A percentile compares a stretch with the other conserved stretches of the same genome.
Conservation (phyloP, 2,329 filamentous ascomycete genomes). For the Coniella lustricola region DNA sequence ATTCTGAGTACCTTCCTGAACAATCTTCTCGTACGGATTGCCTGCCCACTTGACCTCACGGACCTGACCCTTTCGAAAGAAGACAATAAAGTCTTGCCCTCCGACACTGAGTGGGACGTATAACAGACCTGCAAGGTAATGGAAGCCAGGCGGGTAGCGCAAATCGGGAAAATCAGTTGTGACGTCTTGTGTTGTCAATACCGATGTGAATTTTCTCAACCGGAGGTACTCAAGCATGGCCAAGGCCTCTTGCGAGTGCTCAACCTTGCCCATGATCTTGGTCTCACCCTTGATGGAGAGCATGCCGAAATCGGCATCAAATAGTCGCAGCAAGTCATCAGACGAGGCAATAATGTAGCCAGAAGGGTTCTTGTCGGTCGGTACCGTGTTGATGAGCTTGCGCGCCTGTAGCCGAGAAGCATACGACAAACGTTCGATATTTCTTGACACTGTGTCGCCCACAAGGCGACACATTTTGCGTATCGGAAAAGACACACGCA, state of each 20-base stretch:
- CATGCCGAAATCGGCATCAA: slow-evolving; percentile 81
- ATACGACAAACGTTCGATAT: slow-evolving; percentile 82
- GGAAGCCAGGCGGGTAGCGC: slow-evolving; percentile 71
- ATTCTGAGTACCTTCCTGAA: slow-evolving; percentile 64
- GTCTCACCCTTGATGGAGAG: slow-evolving; percentile 83
- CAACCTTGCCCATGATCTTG: slow-evolving; percentile 69
- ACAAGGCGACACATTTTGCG: slow-evolving; percentile 87
- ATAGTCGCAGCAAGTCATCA: slow-evolving; percentile 74
- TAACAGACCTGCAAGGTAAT: slow-evolving; percentile 68
- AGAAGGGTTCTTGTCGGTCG: slow-evolving; percentile 73
- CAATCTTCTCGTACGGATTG: slow-evolving; percentile 74
- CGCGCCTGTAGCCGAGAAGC: slow-evolving; percentile 76
- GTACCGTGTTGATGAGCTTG: slow-evolving; percentile 80
- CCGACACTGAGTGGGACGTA: slow-evolving; percentile 72
- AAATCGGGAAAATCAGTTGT: slow-evolving; percentile 73
- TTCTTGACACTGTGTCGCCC: slow-evolving; percentile 77
- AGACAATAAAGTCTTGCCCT: slow-evolving; percentile 81
- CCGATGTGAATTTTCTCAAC: slow-evolving; percentile 65
- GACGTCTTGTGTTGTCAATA: slow-evolving; percentile 73
- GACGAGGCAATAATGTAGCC: slow-evolving; percentile 88
- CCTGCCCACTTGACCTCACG: slow-evolving; percentile 80
- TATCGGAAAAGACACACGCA: slow-evolving; percentile 88
- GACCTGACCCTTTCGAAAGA: slow-evolving; percentile 72
- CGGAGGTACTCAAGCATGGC: slow-evolving; percentile 80
- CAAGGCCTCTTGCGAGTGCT: slow-evolving; percentile 74